Base-by-base conservation (phyloP, 371 early-diverging fungal species). In the Rhizopus microsporus region DNA sequence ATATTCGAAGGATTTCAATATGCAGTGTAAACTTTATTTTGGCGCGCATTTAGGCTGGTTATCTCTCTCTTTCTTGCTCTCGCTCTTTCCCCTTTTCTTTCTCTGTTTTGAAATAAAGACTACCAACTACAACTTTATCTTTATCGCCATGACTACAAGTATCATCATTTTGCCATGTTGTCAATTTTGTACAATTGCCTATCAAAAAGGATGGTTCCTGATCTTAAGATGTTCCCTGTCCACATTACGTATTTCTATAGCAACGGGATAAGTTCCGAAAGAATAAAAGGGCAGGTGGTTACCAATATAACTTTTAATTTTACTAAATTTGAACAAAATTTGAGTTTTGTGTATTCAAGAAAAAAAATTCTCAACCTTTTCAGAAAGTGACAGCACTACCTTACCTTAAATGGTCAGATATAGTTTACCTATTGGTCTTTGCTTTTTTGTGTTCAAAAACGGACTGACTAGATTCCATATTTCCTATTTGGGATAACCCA, bases 401-500 rank as follows among this genome's bases (percentile, higher is more conserved):
- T 50, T 50, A 50, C 35, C 37, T 17, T 37, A 56, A 47, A 47
- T 55, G 43, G 46, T 45, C 44, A 47, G 37, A 16, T 48, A 31
- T 29, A 7, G 30, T 43, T 32, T 15, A 13, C n/a, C 43, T 42
- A 33, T 42, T 46, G 46, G 44, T 51, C 39, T 37, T 56, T 49
- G 31, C 51, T 47, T 32, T 49, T 55, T 45, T 46, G 46, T 52
- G 63, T 63, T 63, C 39, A 54, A 44, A 63, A 54, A 63, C 31
- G 57, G 54, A 63, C 63, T 63, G 58, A 52, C 48, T 48, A 58
- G 63, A 58, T 58, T 58, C 54, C 53, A 46, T 39, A 53, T 57
- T 53, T 53, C 34, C 52, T 35, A 31, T 37, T 58, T 57, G 52
- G 32, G 58, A 9, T 53, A 57, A 63, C 31, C 45, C 17, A 62